Evolutionary conservation across 768 basidiomycete genomes (phyloP).

Genomic region (Tubosaeta brunneosetosa): DNA sequence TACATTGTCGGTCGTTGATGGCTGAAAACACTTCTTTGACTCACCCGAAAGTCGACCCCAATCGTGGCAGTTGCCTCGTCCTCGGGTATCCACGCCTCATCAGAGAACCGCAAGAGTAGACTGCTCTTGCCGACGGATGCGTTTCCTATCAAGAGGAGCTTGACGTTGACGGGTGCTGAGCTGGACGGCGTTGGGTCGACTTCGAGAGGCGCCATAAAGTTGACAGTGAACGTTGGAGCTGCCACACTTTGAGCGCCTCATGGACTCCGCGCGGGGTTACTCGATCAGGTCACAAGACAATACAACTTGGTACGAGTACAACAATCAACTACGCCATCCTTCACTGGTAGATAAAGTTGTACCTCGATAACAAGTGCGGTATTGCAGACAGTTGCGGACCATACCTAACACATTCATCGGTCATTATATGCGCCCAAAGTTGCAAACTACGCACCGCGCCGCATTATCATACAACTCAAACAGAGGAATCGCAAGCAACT

Average conservation of each 20-base stretch:
- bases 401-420: constrained; percentile 42
- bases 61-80: constrained; percentile 86
- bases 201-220: constrained; percentile 17
- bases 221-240: not conserved
- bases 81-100: constrained; percentile 91
- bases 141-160: constrained; percentile 81
- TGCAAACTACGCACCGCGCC: constrained; percentile 51
- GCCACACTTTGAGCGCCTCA: constrained; percentile 14
- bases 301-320: constrained; percentile 4
- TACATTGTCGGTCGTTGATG: not conserved
- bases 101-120: constrained; percentile 89
- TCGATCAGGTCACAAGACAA: constrained; percentile 8
- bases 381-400: constrained; percentile 94
- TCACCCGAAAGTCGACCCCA: constrained; percentile 79
- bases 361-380: constrained; percentile 84
- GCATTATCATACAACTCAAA: constrained; percentile 98
- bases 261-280: constrained; percentile 15
- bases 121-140: constrained; percentile 93
- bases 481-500: constrained; percentile 91
- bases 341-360: constrained; percentile 78
- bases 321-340: not conserved
- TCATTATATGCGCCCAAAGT: not conserved
- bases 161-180: constrained; percentile 55
- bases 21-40: constrained; percentile 19
- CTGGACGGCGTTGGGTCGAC: constrained; percentile 22